Conservation (phyloP, 2,329 filamentous ascomycete genomes). For the Talaromyces sp. region DNA sequence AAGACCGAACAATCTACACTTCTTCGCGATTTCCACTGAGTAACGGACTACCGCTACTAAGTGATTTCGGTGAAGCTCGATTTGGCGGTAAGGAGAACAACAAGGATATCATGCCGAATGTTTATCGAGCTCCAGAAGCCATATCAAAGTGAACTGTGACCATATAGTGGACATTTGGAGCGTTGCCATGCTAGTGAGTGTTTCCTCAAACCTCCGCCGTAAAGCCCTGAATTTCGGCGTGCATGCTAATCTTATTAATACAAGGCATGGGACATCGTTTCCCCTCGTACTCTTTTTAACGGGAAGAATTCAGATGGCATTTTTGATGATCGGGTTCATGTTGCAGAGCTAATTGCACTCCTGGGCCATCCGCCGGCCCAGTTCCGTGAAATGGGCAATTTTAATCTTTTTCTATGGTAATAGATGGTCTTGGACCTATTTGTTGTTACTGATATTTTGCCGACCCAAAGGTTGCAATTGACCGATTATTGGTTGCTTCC, state of each 20-base stretch:
- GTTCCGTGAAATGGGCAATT: neutral
- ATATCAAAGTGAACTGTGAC: slow-evolving; percentile 33
- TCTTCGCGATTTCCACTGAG: slow-evolving; percentile 24
- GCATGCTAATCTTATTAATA: neutral
- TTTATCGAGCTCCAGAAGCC: slow-evolving; percentile 38
- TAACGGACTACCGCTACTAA: slow-evolving; percentile 14
- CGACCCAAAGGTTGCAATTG: too few species aligned
- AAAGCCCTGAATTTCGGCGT: too few species aligned
- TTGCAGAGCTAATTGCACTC: neutral
- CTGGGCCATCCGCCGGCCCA: neutral
- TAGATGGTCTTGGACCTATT: too few species aligned
- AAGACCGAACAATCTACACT: slow-evolving; percentile 24
- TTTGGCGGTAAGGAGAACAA: slow-evolving; percentile 29
- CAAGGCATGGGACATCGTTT: neutral
- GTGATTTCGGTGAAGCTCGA: slow-evolving; percentile 33
- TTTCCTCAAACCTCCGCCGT: too few species aligned
- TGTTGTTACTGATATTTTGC: too few species aligned
- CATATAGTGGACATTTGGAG: slow-evolving; percentile 39
- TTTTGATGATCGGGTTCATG: slow-evolving; percentile 3
- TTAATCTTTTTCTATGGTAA: too few species aligned
- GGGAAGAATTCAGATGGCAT: neutral
- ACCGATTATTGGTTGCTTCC: too few species aligned
- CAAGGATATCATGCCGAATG: slow-evolving; percentile 37
- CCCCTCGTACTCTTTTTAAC: neutral
- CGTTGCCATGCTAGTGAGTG: slow-evolving; percentile 29